A percentile compares a stretch with the other conserved stretches of the same genome.
These are phyloP conservation scores for Alisma plantagoaquatica DNA, from an alignment of 106 monocot genomes.

Conservation along the genomic window DNA sequence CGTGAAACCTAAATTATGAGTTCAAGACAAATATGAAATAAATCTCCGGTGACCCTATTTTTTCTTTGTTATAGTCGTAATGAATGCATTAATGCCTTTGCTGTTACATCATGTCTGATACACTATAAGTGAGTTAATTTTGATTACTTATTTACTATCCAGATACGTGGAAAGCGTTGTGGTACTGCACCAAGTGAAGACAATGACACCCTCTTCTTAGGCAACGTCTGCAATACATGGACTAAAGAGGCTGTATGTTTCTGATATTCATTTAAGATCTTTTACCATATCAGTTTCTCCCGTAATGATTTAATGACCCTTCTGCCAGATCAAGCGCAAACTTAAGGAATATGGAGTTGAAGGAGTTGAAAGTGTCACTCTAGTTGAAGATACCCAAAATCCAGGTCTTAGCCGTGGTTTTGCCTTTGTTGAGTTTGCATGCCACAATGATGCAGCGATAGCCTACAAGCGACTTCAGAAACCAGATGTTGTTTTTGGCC, in stretches of 20 bases:
- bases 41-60: too few species aligned
- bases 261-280: neutral
- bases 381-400: slow-evolving; percentile 57
- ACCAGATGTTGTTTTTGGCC: slow-evolving; percentile 66
- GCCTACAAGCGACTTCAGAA: slow-evolving; percentile 61
- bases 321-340: slow-evolving; percentile 33
- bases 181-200: slow-evolving; percentile 63
- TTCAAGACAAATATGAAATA: too few species aligned
- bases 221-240: slow-evolving; percentile 76
- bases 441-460: slow-evolving; percentile 54
- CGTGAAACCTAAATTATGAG: too few species aligned
- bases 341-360: slow-evolving; percentile 59
- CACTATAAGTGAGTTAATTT: too few species aligned
- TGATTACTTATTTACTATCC: too few species aligned
- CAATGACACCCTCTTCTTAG: slow-evolving; percentile 64
- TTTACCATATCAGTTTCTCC: too few species aligned
- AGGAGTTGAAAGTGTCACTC: slow-evolving; percentile 40
- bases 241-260: slow-evolving; percentile 56
- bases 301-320: slow-evolving; percentile 5
- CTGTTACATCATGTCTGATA: too few species aligned
- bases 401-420: slow-evolving; percentile 64
- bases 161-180: slow-evolving; percentile 62
- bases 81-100: too few species aligned
- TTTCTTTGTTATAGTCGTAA: too few species aligned
- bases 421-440: slow-evolving; percentile 65